These are phyloP conservation scores for Kwoniella sp. DNA, from an alignment of 768 basidiomycete genomes.

Conservation along the genomic window DNA sequence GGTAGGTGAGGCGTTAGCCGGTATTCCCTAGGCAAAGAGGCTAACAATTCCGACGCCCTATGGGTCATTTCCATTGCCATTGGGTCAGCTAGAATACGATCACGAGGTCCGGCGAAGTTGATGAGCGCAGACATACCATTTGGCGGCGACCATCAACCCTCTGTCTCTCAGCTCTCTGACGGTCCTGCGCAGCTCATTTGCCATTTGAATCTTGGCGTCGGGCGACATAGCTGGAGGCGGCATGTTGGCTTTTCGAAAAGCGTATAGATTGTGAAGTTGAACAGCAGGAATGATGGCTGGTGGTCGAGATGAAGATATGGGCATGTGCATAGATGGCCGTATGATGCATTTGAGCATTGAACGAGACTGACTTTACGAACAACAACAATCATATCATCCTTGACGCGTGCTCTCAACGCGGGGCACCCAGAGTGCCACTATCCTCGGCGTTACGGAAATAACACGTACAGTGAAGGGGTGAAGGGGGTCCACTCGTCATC, in stretches of 20 bases:
- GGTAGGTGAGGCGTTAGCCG: slow-evolving; percentile 40
- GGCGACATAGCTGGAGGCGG: slow-evolving; percentile 19
- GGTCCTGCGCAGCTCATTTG: slow-evolving; percentile 41
- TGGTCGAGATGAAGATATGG: no score
- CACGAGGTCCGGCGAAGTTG: background rate
- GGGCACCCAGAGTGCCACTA: slow-evolving; percentile 4
- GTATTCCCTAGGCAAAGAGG: slow-evolving; percentile 37
- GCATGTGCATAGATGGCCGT: no score
- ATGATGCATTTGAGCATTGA: background rate
- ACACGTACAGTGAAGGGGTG: background rate
- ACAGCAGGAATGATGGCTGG: no score
- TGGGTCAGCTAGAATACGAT: no score
- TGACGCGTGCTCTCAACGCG: background rate
- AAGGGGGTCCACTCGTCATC: no score
- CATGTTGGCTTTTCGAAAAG: no score
- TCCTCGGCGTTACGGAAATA: slow-evolving; percentile 4
- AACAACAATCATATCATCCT: background rate
- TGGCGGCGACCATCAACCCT: slow-evolving; percentile 45
- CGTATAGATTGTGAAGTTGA: background rate
- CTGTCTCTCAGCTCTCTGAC: slow-evolving; percentile 44
- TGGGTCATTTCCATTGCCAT: background rate
- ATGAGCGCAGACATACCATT: slow-evolving; percentile 32
- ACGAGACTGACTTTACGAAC: slow-evolving; percentile 10
- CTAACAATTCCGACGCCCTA: slow-evolving; percentile 47
- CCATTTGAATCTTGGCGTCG: slow-evolving; percentile 38